Evolutionary conservation across 352 stramenopile genomes (phyloP).

Genomic region (Globisporangium irregulare): DNA sequence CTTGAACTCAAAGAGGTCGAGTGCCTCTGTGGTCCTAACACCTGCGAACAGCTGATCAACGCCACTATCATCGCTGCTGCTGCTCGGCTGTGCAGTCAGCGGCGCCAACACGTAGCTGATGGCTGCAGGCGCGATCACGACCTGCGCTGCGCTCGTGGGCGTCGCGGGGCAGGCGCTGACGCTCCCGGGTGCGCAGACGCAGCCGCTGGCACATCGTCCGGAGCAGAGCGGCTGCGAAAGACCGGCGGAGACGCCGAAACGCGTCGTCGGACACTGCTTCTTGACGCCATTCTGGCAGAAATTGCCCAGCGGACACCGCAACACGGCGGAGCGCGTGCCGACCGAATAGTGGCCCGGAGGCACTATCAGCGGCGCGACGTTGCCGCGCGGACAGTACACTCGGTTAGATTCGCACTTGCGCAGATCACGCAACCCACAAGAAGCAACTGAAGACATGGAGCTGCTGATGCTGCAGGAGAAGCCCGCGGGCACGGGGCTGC

Average conservation of each 20-base stretch:
- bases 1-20: conserved; percentile 48
- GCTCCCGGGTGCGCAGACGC: conserved; percentile 45
- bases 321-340: conserved; percentile 33
- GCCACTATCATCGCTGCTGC: conserved; percentile 12
- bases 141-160: conserved; percentile 19
- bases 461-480: conserved; percentile 32
- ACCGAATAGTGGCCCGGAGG: conserved; percentile 46
- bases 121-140: conserved; percentile 31
- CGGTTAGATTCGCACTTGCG: conserved; percentile 30
- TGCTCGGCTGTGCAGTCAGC: conserved; percentile 22
- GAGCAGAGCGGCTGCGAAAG: conserved; percentile 41
- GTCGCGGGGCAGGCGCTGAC: conserved; percentile 38
- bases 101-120: conserved; percentile 34
- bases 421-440: conserved; percentile 40
- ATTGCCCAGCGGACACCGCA: conserved; percentile 42
- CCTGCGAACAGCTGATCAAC: neutral
- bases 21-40: neutral
- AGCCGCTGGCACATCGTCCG: conserved; percentile 39
- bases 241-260: conserved; percentile 37
- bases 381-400: conserved; percentile 49
- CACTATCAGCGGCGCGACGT: conserved; percentile 29
- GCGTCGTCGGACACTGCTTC: conserved; percentile 41
- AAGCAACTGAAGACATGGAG: neutral
- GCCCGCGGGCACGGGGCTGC: conserved; percentile 36
- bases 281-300: conserved; percentile 44